These are phyloP conservation scores for Reutealis trisperma DNA, from an alignment of 345 rosid species.

Conservation along the genomic window DNA sequence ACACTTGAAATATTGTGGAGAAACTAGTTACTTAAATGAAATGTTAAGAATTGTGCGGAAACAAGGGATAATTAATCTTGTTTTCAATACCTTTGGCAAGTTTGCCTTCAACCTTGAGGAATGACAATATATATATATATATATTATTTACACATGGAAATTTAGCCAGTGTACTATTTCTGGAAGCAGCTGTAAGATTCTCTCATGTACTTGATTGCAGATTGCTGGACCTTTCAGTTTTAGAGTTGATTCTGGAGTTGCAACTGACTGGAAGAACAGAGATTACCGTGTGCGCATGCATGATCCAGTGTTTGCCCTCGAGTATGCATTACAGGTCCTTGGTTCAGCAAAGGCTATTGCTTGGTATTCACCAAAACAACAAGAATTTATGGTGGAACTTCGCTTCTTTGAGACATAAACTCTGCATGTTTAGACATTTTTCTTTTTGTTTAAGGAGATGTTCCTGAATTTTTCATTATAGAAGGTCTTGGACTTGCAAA, in stretches of 20 bases:
- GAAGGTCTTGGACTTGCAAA: not conserved
- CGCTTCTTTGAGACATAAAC: conserved; percentile 67
- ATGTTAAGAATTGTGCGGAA: not conserved
- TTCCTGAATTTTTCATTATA: not conserved
- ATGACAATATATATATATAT: too few species aligned
- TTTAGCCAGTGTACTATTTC: not conserved
- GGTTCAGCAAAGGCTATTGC: conserved; percentile 89
- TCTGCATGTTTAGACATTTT: not conserved
- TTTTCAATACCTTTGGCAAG: too few species aligned
- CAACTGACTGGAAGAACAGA: conserved; percentile 50
- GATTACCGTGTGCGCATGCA: conserved; percentile 40
- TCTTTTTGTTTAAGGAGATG: not conserved
- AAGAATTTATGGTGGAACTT: conserved; percentile 87
- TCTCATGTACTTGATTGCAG: conserved; percentile 41
- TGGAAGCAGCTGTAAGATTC: not conserved
- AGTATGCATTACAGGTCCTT: conserved; percentile 86
- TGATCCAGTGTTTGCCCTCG: conserved; percentile 75
- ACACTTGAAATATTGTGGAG: not conserved
- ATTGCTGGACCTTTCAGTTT: conserved; percentile 89
- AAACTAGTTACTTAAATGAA: not conserved
- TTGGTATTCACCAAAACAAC: conserved; percentile 84
- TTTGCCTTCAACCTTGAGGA: not conserved
- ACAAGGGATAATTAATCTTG: not conserved
- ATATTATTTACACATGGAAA: not conserved
- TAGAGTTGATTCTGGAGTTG: conserved; percentile 72